These are phyloP conservation scores for Hippophae tibetana DNA, from an alignment of 306 rosid species.

Conservation along the genomic window DNA sequence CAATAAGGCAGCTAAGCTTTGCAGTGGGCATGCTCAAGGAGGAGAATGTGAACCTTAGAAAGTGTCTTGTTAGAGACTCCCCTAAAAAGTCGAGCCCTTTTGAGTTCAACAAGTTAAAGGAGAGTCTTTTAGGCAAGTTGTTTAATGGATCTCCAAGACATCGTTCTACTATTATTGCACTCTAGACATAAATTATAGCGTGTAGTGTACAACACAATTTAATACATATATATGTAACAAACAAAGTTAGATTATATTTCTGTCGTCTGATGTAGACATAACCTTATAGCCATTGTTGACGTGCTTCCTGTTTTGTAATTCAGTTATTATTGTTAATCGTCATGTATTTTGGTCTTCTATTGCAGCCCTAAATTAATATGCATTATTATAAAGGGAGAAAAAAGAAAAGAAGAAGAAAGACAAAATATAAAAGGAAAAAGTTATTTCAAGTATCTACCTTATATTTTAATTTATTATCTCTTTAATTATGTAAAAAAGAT, in stretches of 20 bases:
- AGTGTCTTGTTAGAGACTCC: slow-evolving; percentile 32
- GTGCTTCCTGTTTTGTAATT: background rate
- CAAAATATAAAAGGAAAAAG: no score
- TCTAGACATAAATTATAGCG: slow-evolving; percentile 20
- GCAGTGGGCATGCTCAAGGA: slow-evolving; percentile 62
- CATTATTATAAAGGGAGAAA: no score
- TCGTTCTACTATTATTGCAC: slow-evolving; percentile 34
- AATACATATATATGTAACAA: slow-evolving; percentile 4
- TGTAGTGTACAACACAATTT: slow-evolving; percentile 10
- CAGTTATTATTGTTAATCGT: background rate
- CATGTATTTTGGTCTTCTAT: background rate
- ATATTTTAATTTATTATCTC: no score
- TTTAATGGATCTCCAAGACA: slow-evolving; percentile 31
- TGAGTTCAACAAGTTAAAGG: slow-evolving; percentile 44
- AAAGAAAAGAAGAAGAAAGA: no score
- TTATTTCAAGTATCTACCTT: no score
- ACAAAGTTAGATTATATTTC: slow-evolving; percentile 2
- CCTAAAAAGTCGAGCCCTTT: slow-evolving; percentile 38
- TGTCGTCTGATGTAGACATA: background rate
- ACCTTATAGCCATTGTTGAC: background rate
- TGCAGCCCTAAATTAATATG: no score
- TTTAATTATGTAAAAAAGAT: no score
- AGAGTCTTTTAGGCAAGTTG: slow-evolving; percentile 37
- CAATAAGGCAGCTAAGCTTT: slow-evolving; percentile 41
- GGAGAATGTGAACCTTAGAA: slow-evolving; percentile 55